Evolutionary conservation across 2,329 filamentous ascomycete genomes (phyloP), one percentile per base, ranked within the genome.

Genomic region (Botrytis hyacinthi): DNA sequence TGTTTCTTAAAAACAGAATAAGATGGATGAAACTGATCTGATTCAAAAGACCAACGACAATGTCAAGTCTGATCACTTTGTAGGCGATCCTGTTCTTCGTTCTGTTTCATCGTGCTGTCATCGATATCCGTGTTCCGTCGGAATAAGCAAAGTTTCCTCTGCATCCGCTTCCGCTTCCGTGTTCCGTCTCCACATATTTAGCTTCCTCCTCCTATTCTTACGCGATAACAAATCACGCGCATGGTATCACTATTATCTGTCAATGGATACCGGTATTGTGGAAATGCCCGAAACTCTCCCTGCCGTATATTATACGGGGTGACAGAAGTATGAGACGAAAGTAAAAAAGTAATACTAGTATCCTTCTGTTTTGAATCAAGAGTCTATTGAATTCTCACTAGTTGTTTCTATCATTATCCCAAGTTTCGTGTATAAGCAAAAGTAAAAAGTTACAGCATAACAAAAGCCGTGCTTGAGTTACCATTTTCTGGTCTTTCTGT

Each of bases 131-230:
- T 54, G 29, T 72, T 72, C 62, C 71, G 51, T 60, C 70, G 70
- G 70, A 16, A 22, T 10, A 40, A 72, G 48, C 10, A 67, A 44
- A 42, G 14, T 54, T 32, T 29, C 32, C 32, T 68, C 63, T 37
- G 26, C n/a, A 59, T 76, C 62, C 74, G 74, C 69, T 42, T 76
- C 76, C 76, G 76, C 70, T 42, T 74, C 77, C 77, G 77, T 61
- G 46, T 32, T 62, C 72, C 65, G 72, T 70, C 62, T 29, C 48
- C 63, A 72, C 51, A 22, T 12, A 20, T 32, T 46, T 37, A 10
- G 20, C 42, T 37, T 54, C 42, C n/a, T 54, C 61, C 67, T 75
- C 54, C 72, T 73, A 48, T 65, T 59, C 70, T 66, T 70, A 59
- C 35, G 68, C 63, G 57, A 59, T 71, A 62, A 68, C 35, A 40